These are phyloP conservation scores for Dendrobium huoshanense DNA, from an alignment of 106 monocot species.

Conservation along the genomic window DNA sequence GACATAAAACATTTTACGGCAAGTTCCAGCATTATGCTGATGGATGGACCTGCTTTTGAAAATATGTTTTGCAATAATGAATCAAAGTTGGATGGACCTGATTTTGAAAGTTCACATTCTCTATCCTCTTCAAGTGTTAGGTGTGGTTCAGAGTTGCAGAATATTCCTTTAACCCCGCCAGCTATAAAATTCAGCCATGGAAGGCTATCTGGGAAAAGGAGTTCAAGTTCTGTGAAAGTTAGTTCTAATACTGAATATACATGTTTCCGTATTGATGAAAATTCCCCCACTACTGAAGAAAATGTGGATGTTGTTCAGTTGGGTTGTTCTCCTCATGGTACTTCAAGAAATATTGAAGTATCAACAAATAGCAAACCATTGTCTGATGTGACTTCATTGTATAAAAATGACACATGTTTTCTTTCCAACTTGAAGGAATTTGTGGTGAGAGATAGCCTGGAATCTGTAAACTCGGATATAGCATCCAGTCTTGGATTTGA, in stretches of 20 bases:
- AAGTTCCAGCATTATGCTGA: conserved; percentile 5
- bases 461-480: conserved; percentile 30
- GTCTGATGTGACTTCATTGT: conserved; percentile 31
- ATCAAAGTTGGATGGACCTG: conserved; percentile 16
- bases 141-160: conserved; percentile 5
- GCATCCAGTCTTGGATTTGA: conserved; percentile 7
- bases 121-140: conserved; percentile 17
- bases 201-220: conserved; percentile 17
- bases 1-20: conserved; percentile 14
- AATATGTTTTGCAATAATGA: conserved; percentile 13
- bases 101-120: conserved; percentile 14
- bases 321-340: conserved; percentile 8
- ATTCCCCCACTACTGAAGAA: conserved; percentile 42
- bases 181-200: conserved; percentile 29
- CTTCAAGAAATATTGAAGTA: conserved; percentile 6
- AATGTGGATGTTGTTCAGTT: conserved; percentile 14
- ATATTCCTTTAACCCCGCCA: conserved; percentile 46
- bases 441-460: conserved; percentile 18
- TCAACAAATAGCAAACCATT: conserved; percentile 32
- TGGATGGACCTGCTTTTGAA: conserved; percentile 10
- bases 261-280: conserved; percentile 86
- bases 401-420: conserved; percentile 27
- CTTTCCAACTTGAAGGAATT: conserved; percentile 9
- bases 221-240: conserved; percentile 31
- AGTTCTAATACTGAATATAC: conserved; percentile 43